Base-by-base conservation (phyloP, 1,139 yeast species). In the Debaryomyces singareniensis region DNA sequence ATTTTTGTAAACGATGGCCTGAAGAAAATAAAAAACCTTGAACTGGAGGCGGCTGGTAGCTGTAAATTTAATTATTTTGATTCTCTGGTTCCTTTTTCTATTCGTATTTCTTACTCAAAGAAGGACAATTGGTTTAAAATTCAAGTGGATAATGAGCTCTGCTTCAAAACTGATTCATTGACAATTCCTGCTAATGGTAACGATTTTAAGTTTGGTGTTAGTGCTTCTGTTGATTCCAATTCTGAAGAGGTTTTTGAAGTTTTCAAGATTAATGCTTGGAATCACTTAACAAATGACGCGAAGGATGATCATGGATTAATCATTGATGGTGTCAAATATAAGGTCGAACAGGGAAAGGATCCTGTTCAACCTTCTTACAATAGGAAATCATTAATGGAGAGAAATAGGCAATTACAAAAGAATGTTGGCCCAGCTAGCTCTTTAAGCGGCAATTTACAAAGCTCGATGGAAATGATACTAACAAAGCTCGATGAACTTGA, bases 111-210 rank as follows among this genome's bases (percentile, higher is more conserved):
- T 2, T 80, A 78, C 43, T 68, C 75, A 20, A 51, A 55, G n/a
- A 24, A 37, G 1, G 38, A 40, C 16, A 58, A 61, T 20, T 53
- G 68, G 44, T 64, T 82, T 37, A 78, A 78, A 41, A 67, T 81
- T 12, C 86, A 82, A 41, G 55, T 79, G 27, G 86, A 82, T 49
- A 82, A 82, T 47, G 75, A 71, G 42, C 61, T 82, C 33, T 77
- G 87, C 47, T 75, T 81, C 54, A 77, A 76, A 47, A 78, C 87
- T 0, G 69, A 72, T 36, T 52, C 69, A 32, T 58, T 81, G 25
- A 44, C 50, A 15, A 45, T 76, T 14, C 69, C 68, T 13, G 29
- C 35, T 3, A 31, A 40, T 20, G 16, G 36, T 2, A 47, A 53
- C 4, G 53, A 64, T 24, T 63, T 61, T 35, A 60, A 53, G 32